phyloP scores from a whole-genome alignment of 495 filamentous ascomycete genomes.

The Aeminium ludgeri region DNA sequence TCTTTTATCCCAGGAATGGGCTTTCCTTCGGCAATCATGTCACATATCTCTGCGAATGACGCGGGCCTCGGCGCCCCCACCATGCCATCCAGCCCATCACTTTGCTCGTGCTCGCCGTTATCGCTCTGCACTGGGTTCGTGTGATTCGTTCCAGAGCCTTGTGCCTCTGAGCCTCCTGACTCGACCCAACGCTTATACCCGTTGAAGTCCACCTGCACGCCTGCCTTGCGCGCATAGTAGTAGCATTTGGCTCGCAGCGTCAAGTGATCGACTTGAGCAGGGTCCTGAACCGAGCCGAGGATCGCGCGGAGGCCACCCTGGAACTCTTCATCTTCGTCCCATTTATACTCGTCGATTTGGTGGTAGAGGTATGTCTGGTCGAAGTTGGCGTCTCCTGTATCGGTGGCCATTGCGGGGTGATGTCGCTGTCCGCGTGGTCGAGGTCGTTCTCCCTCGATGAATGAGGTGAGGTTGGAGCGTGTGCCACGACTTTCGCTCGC shows the following conservation, averaged over 20 bases:
- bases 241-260: conserved; percentile 32
- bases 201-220: conserved; percentile 25
- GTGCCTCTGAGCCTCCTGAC: not conserved
- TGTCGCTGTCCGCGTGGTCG: not conserved
- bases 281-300: conserved; percentile 27
- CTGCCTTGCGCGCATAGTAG: conserved; percentile 29
- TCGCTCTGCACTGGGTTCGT: not conserved
- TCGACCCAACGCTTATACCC: conserved; percentile 26
- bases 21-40: conserved; percentile 68
- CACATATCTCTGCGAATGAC: conserved; percentile 76
- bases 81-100: conserved; percentile 6
- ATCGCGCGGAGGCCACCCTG: conserved; percentile 32
- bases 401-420: not conserved
- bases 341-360: conserved; percentile 34
- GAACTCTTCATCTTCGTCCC: conserved; percentile 38
- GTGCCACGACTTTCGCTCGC: not conserved
- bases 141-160: not conserved
- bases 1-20: conserved; percentile 78
- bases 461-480: not conserved
- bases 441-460: not conserved
- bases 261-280: conserved; percentile 27
- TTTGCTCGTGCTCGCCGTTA: not conserved
- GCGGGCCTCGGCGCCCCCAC: conserved; percentile 49
- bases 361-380: conserved; percentile 22
- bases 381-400: not conserved